Percentiles rank a stretch among this genome's conserved stretches.
These are phyloP conservation scores for Grigorovia jiainica DNA, from an alignment of 805 yeast species.

Conservation along the genomic window DNA sequence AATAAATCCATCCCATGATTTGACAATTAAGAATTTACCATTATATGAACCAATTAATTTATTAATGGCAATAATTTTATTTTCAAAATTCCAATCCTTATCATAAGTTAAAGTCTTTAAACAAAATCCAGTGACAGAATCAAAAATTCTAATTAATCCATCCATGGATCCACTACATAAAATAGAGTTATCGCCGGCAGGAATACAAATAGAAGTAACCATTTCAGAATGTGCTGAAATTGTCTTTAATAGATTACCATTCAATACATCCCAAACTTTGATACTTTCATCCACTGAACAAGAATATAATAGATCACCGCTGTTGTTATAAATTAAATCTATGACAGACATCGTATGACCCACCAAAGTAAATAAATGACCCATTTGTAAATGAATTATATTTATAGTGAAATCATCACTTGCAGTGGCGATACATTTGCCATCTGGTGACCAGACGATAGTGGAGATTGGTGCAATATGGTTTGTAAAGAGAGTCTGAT, in stretches of 20 bases:
- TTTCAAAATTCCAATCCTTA: conserved; percentile 57
- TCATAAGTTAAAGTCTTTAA: conserved; percentile 80
- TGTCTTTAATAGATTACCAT: conserved; percentile 62
- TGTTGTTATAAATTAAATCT: conserved; percentile 54
- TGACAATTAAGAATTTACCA: conserved; percentile 66
- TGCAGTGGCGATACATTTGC: conserved; percentile 65
- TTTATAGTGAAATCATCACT: conserved; percentile 79
- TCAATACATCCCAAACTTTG: conserved; percentile 72
- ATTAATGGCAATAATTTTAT: conserved; percentile 49
- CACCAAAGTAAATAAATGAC: conserved; percentile 35
- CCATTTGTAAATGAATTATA: conserved; percentile 50
- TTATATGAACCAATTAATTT: conserved; percentile 69
- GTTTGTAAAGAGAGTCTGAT: conserved; percentile 10
- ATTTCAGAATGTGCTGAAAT: conserved; percentile 92
- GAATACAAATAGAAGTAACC: conserved; percentile 62
- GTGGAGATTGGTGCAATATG: conserved; percentile 64
- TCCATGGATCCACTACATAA: conserved; percentile 80
- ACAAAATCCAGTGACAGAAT: conserved; percentile 83
- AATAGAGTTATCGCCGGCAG: conserved; percentile 66
- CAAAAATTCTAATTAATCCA: conserved; percentile 84
- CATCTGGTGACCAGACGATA: conserved; percentile 68
- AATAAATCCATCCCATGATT: conserved; percentile 70
- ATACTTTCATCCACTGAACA: conserved; percentile 90
- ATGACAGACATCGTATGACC: conserved; percentile 86
- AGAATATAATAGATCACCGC: conserved; percentile 70